These are phyloP conservation scores for Penicillium riverlandense DNA, from an alignment of 495 filamentous ascomycete genomes.

Conservation along the genomic window DNA sequence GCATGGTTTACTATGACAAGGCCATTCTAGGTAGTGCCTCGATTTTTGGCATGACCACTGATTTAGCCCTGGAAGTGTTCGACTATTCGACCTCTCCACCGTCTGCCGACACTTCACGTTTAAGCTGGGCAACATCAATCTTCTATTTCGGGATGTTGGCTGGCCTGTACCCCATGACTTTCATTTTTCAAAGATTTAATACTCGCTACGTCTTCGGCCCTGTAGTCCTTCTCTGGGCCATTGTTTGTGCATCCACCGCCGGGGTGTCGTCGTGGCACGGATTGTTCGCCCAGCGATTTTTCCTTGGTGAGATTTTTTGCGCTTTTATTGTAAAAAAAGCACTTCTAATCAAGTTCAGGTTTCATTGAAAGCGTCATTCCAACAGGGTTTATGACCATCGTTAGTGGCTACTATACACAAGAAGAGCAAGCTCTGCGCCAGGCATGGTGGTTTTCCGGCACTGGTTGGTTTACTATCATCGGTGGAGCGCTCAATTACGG, in stretches of 20 bases:
- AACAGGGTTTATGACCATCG: conserved; percentile 60
- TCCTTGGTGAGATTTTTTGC: conserved; percentile 38
- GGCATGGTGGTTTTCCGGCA: conserved; percentile 63
- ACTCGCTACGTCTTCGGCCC: conserved; percentile 53
- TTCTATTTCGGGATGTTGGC: conserved; percentile 78
- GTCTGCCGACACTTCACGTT: conserved; percentile 50
- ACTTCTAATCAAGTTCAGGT: conserved; percentile 25
- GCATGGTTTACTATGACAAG: conserved; percentile 75
- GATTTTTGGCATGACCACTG: conserved; percentile 68
- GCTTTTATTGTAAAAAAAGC: too few relatives aligned
- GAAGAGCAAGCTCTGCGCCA: conserved; percentile 59
- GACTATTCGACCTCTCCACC: conserved; percentile 48
- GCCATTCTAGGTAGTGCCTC: conserved; percentile 66
- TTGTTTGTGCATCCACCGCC: conserved; percentile 61
- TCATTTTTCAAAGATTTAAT: conserved; percentile 58
- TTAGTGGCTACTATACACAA: conserved; percentile 61
- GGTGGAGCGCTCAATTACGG: conserved; percentile 63
- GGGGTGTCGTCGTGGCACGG: conserved; percentile 57
- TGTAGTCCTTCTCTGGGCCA: conserved; percentile 60
- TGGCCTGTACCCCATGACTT: conserved; percentile 66
- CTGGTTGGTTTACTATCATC: conserved; percentile 61
- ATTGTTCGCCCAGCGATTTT: conserved; percentile 64
- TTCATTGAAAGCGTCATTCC: conserved; percentile 63
- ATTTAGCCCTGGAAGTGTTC: conserved; percentile 48
- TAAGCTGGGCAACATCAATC: conserved; percentile 69